Evolutionary conservation across 2,329 filamentous ascomycete genomes (phyloP).

Genomic region (Colletotrichum sp.): DNA sequence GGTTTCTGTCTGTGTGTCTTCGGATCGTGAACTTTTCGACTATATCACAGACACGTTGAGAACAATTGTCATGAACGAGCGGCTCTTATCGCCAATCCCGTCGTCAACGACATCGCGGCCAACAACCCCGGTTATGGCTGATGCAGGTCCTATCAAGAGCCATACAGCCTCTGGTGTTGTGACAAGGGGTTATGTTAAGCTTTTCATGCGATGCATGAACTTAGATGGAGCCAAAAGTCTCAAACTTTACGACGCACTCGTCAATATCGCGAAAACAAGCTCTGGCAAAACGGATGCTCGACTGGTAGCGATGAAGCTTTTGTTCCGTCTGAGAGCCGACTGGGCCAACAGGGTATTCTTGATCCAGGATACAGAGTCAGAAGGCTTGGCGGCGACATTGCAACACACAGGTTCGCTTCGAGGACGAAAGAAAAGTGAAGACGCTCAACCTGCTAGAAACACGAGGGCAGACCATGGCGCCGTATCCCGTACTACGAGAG

Average conservation of each 20-base stretch:
- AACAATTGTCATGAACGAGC: constrained; percentile 55
- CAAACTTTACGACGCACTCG: constrained; percentile 65
- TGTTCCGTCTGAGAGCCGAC: constrained; percentile 85
- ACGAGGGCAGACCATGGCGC: constrained; percentile 49
- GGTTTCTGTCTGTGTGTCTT: constrained; percentile 66
- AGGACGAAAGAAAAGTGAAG: constrained; percentile 56
- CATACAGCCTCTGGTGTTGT: constrained; percentile 73
- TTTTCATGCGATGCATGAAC: constrained; percentile 79
- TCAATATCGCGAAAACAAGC: constrained; percentile 66
- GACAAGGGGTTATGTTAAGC: constrained; percentile 71
- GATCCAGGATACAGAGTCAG: constrained; percentile 72
- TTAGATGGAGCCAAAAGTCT: constrained; percentile 68
- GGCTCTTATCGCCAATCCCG: constrained; percentile 46
- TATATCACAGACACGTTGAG: constrained; percentile 59
- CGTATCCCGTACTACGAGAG: constrained; percentile 51
- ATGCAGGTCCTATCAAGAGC: constrained; percentile 27
- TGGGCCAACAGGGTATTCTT: constrained; percentile 79
- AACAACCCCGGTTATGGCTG: constrained; percentile 26
- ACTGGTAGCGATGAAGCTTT: constrained; percentile 75
- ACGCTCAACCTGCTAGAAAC: constrained; percentile 49
- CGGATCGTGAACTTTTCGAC: constrained; percentile 63
- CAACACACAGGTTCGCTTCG: constrained; percentile 66
- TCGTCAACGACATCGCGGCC: constrained; percentile 31
- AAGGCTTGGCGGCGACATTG: constrained; percentile 74
- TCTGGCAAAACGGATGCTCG: constrained; percentile 72